Evolutionary conservation across 257 asterid species (phyloP), one percentile per base, ranked within the genome.

Genomic region (Solanum paucissectum): DNA sequence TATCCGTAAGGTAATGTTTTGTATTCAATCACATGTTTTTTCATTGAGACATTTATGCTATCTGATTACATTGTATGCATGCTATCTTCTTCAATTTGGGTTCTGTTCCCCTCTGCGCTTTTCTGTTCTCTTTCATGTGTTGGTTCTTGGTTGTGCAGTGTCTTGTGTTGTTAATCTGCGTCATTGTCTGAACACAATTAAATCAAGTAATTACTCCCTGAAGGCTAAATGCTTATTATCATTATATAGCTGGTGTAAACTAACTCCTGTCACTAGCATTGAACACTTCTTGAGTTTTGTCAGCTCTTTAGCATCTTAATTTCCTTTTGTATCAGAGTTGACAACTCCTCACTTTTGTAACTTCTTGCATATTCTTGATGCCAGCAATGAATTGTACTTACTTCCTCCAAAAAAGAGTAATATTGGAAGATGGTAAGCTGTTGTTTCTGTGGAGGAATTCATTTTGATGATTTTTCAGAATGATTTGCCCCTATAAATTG

Each of bases 1-100:
- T 88, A 93, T 97, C 76, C 99, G 99, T 86, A 97, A 97, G 97
- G 98, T 97, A 89, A 40, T 83, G 79, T 83, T 42, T 86, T 79
- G 76, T 85, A 29, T 42, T 85, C 40, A 64, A 62, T 25, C 77
- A 10, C 37, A 44, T 52, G 68, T 46, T 46, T 64, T 81, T 44
- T 46, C n/a, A 21, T 3, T 46, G 68, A 81, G 42, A 29, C 27
- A 46, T 14, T 16, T 81, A 14, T 46, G 68, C 68, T 46, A 81
- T 46, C 27, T 46, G 38, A 14, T 81, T 81, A 5, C 68, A 18
- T 32, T 5, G 40, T 81, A 25, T 77, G 84, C 64, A 42, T 81
- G 18, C 21, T 29, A 14, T 81, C 85, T 44, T 81, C 85, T 46
- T 81, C 64, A 46, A 49, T 81, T 46, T 16, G 40, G 68, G 85